Percentiles rank a stretch among this genome's conserved stretches.
Evolutionary conservation across 2,329 filamentous ascomycete species (phyloP).

Genomic region (Colletotrichum sp.): DNA sequence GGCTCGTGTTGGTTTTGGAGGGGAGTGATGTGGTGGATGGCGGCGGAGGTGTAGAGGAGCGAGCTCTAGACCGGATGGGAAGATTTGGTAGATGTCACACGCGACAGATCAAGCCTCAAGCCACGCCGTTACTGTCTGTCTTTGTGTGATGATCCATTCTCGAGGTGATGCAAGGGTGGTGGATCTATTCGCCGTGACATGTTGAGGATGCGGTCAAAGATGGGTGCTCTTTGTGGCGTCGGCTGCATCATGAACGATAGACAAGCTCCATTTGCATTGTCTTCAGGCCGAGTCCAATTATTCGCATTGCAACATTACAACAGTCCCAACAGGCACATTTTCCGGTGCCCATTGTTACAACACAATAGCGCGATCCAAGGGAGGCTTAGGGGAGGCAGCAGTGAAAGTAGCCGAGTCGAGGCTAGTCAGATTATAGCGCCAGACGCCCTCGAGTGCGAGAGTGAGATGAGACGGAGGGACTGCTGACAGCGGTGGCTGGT

Average conservation of each 20-base stretch:
- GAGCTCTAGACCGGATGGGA: neutral
- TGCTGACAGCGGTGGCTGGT: slow-evolving; percentile 1
- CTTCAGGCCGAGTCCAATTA: neutral
- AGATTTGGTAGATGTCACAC: neutral
- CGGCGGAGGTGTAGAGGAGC: neutral
- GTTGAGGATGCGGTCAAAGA: rapidly evolving
- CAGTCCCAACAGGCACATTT: neutral
- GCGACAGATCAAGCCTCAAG: neutral
- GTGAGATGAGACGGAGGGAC: neutral
- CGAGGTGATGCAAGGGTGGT: neutral
- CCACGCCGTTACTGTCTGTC: neutral
- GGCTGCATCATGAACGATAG: neutral
- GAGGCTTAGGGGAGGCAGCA: neutral
- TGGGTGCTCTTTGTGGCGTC: neutral
- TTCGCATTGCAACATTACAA: neutral
- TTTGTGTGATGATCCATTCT: neutral
- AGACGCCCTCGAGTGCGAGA: neutral
- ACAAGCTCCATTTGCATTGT: neutral
- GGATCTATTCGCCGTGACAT: neutral
- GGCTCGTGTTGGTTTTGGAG: slow-evolving; percentile 38
- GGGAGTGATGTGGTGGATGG: neutral
- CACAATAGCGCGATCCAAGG: neutral
- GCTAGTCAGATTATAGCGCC: slow-evolving; percentile 1
- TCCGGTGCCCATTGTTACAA: neutral
- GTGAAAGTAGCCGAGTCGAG: neutral